Conservation (phyloP, 2,329 filamentous ascomycete species). For the Apiospora hydei region DNA sequence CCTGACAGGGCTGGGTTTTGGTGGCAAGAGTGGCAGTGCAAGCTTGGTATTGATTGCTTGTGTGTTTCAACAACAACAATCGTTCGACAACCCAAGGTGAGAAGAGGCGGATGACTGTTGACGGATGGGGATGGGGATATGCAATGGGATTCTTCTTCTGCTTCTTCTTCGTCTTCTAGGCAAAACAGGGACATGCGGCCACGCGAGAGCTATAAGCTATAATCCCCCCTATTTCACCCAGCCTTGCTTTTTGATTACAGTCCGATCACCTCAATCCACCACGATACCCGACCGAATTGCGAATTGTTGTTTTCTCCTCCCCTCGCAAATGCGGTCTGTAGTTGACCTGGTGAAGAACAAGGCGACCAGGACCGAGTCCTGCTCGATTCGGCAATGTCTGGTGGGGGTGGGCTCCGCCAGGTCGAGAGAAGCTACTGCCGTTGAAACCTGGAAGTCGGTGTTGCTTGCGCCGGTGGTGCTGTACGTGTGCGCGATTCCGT, state of each 20-base stretch:
- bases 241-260: conserved; percentile 10
- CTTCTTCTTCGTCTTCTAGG: background rate
- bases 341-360: conserved; percentile 18
- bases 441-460: conserved; percentile 17
- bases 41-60: conserved; percentile 3
- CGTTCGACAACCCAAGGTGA: background rate
- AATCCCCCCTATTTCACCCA: conserved; percentile 1
- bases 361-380: background rate
- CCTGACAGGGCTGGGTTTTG: conserved; percentile 5
- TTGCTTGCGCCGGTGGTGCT: background rate
- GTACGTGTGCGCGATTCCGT: background rate
- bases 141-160: background rate
- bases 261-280: background rate
- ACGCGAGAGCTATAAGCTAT: background rate
- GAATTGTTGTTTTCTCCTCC: conserved; percentile 16
- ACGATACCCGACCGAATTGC: conserved; percentile 6
- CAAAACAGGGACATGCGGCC: background rate
- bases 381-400: conserved; percentile 4
- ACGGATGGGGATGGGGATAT: background rate
- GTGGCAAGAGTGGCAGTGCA: conserved; percentile 14
- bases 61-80: background rate
- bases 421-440: background rate
- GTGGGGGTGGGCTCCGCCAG: conserved; percentile 6
- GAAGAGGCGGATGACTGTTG: background rate
- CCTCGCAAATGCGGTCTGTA: conserved; percentile 7